Evolutionary conservation across 305 asterid genomes (phyloP), one percentile per base, ranked within the genome.

Genomic region (Rubia peregrina): DNA sequence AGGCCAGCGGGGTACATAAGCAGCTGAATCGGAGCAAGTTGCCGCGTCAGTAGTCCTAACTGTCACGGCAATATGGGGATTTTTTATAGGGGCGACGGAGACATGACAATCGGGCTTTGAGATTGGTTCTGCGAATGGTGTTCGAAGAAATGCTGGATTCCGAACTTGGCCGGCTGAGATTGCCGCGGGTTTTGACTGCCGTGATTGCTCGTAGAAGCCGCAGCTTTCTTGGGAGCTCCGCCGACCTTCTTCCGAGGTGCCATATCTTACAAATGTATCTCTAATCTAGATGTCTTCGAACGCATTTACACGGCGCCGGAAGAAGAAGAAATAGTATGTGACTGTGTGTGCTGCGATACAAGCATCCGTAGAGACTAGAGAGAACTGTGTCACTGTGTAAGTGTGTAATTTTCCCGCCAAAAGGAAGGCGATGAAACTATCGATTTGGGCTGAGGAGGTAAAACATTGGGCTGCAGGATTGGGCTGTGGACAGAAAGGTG

Each of bases 141-240:
- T 63, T 88, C 92, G 77, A 93, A 93, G 87, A 90, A 90, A 75
- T 90, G 98, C 72, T 90, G 95, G 74, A 93, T 93, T 22, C 95
- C 97, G 42, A 87, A 93, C 65, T 90, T 90, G 70, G 90, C 71
- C 19, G 92, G 88, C 84, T 93, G 88, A 70, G 97, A 83, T 74
- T 83, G 79, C 77, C 80, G 75, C 51, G 21, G 67, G 24, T 76
- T 78, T 68, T 41, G 69, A 42, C 46, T 65, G 55, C 71, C 83
- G 38, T 77, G 84, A 68, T 73, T 73, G 81, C 73, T 70, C 44
- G 87, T 19, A 17, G 77, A 70, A 38, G 24, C 43, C 51, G 68
- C n/a, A 64, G 68, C 68, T 78, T 90, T 92, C 93, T 89, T 90
- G 67, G 85, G 61, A 51, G 87, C 92, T 43, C 87, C 73, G 74